Base-by-base conservation (phyloP, 108 stramenopile genomes). In the Pelagomonas calceolata region DNA sequence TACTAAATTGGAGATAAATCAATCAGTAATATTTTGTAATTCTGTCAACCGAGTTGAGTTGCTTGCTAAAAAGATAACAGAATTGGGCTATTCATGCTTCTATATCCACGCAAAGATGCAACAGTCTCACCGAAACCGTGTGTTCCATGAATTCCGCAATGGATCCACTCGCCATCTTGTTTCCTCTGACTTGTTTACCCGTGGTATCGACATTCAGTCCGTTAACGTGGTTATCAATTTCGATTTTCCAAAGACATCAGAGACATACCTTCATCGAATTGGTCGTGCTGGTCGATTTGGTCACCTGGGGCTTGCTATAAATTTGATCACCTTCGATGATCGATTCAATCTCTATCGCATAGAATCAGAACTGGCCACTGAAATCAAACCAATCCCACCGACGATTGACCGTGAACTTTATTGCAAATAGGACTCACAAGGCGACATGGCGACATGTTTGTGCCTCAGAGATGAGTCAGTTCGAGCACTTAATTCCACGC, bases 41-140 rank as follows among this genome's bases (percentile, higher is more conserved):
- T 95, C 94, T 16, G 96, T 97, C 66, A 95, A 96, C 78, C 92
- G 95, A 45, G 98, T 98, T 21, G 96, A 99, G 80, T 83, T 98
- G 35, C 84, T 99, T 26, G 96, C 96, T 51, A 95, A 95, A 79
- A 96, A 96, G 71, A 96, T 99, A 70, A 98, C 96, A 39, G 95
- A 99, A 83, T 85, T 97, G n/a, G 96, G 96, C 10, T 99, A 95
- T 77, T 94, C 94, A 16, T 99, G 96, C 87, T 97, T 94, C 84
- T 99, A 98, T 80, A 99, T 99, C 78, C 98, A 99, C 77, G 95
- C 98, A 65, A 95, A 95, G 76, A 98, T 98, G 96, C 93, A 97
- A 74, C 98, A 99, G 77, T 85, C 91, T 4, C 93, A 97, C 80
- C 87, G 98, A 63, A 98, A 98, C 81, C 82, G 95, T 37, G 97